Percentiles rank a stretch among this genome's conserved stretches.
phyloP scores from a whole-genome alignment of 208 protist genomes.

The Leishmania major region DNA sequence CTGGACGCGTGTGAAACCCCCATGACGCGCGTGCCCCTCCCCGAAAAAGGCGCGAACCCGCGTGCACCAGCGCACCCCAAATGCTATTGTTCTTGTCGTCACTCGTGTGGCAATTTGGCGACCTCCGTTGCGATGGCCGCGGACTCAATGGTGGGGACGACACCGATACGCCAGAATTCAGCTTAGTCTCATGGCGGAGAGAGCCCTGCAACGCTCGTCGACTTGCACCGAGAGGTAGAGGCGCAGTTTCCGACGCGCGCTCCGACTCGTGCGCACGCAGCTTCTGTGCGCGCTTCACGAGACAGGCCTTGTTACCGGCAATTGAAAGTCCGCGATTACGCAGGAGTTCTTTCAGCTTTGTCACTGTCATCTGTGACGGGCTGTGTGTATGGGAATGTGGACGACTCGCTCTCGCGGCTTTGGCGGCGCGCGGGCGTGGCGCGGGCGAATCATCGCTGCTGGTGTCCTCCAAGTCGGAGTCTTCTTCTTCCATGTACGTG shows the following conservation, averaged over 20 bases:
- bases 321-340: slow-evolving; percentile 41
- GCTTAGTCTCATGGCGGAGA: not conserved
- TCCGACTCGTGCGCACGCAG: not conserved
- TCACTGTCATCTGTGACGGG: slow-evolving; percentile 37
- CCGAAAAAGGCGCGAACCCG: slow-evolving; percentile 42
- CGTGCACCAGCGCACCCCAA: slow-evolving; percentile 51
- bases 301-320: slow-evolving; percentile 51
- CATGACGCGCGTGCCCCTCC: slow-evolving; percentile 17
- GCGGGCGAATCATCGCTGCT: slow-evolving; percentile 19
- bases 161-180: slow-evolving; percentile 1
- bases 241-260: too few species aligned
- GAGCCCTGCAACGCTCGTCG: not conserved
- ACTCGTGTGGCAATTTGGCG: slow-evolving; percentile 15
- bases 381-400: not conserved
- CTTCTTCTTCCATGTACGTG: slow-evolving; percentile 31
- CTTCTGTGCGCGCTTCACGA: slow-evolving; percentile 46
- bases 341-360: slow-evolving; percentile 36
- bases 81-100: slow-evolving; percentile 27
- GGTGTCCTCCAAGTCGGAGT: slow-evolving; percentile 21
- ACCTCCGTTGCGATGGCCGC: slow-evolving; percentile 1
- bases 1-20: not conserved
- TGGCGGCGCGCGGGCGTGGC: not conserved
- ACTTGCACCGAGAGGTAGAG: not conserved
- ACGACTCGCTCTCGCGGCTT: not conserved
- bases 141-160: not conserved